phyloP scores from a whole-genome alignment of 345 rosid genomes.

The Streptanthus diversifolius region DNA sequence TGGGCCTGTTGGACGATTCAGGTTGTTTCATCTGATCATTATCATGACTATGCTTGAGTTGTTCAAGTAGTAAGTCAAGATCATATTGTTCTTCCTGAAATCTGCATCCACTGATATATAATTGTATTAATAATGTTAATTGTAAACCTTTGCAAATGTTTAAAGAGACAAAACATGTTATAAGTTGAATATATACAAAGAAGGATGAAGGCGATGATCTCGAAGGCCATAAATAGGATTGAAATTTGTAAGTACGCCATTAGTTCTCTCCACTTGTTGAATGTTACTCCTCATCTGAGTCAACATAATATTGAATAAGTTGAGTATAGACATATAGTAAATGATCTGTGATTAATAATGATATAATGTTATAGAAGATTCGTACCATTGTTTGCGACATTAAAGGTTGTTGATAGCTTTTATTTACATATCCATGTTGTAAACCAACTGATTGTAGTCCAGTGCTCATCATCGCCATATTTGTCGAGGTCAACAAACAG shows the following conservation, averaged over 20 bases:
- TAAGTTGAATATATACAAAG: not conserved
- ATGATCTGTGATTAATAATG: not conserved
- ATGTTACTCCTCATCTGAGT: constrained; percentile 9
- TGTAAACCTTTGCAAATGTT: not conserved
- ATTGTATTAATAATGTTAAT: not conserved
- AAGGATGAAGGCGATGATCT: constrained; percentile 9
- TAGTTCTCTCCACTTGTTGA: constrained; percentile 8
- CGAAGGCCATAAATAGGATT: not conserved
- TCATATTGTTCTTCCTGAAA: not conserved
- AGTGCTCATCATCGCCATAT: not conserved
- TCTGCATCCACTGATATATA: constrained; percentile 3
- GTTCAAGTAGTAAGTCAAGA: not conserved
- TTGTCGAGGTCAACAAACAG: not conserved
- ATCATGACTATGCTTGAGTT: constrained; percentile 3
- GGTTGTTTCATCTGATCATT: constrained; percentile 11
- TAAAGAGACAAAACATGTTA: not conserved
- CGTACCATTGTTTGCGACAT: constrained; percentile 14
- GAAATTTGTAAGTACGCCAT: constrained; percentile 1
- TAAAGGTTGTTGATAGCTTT: constrained; percentile 5
- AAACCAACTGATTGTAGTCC: not conserved
- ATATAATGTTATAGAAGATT: not conserved
- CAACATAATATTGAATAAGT: not conserved
- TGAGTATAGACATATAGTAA: not conserved
- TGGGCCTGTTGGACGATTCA: not conserved
- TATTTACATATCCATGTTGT: not conserved